Conservation (phyloP, 208 protist genomes). For the Acanthamoeba culbertsoni region DNA sequence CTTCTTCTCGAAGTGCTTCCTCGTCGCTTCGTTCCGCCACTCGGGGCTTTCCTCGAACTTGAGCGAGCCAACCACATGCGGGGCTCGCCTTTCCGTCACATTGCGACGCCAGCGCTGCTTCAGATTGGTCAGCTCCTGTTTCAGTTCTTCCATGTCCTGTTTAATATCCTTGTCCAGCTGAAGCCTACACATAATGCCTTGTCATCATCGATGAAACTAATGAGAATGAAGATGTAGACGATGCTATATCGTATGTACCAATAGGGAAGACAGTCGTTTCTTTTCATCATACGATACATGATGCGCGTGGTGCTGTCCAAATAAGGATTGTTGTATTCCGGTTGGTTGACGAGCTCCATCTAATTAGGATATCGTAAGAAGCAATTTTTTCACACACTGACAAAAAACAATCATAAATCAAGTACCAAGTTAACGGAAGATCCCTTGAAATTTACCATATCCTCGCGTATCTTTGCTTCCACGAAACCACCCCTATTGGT, state of each 20-base stretch:
- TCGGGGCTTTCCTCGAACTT: not conserved
- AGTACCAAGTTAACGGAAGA: not conserved
- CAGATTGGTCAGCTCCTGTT: not conserved
- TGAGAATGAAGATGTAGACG: not conserved
- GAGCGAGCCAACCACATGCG: not conserved
- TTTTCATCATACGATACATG: slow-evolving; percentile 55
- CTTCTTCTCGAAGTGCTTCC: not conserved
- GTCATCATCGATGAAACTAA: too few relatives aligned
- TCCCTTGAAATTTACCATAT: not conserved
- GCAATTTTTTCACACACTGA: not conserved
- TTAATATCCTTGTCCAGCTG: slow-evolving; percentile 38
- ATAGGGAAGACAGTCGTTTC: slow-evolving; percentile 22
- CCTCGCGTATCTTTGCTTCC: not conserved
- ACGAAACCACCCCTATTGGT: not conserved
- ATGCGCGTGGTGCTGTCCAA: slow-evolving; percentile 46
- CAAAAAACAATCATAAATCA: not conserved
- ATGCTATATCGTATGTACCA: not conserved
- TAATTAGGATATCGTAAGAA: not conserved
- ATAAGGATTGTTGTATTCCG: slow-evolving; percentile 36
- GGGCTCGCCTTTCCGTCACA: not conserved
- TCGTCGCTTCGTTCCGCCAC: not conserved
- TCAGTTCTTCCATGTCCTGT: not conserved
- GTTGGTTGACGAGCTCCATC: not conserved
- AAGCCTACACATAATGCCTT: not conserved
- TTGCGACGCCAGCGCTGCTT: not conserved